phyloP scores from a whole-genome alignment of 2,329 filamentous ascomycete species.

The Alternaria triticina region DNA sequence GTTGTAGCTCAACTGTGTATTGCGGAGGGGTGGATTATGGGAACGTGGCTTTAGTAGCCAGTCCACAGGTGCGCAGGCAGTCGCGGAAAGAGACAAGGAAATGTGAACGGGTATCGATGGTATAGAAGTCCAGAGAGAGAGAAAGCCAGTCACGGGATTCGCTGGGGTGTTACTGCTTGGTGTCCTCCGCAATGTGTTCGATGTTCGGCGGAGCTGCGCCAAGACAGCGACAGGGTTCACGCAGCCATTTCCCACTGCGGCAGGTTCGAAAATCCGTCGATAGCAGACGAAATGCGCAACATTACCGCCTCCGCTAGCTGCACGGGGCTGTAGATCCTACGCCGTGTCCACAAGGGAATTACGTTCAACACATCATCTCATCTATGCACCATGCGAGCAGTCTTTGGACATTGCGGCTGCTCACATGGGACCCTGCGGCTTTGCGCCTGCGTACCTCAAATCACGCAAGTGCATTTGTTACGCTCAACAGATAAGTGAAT shows the following conservation, averaged over 20 bases:
- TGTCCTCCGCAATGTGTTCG: slow-evolving; percentile 31
- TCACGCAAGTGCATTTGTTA: background rate
- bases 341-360: background rate
- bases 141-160: background rate
- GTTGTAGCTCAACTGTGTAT: slow-evolving; percentile 36
- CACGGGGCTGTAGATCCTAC: background rate
- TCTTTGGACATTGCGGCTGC: background rate
- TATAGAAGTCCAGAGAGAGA: background rate
- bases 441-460: background rate
- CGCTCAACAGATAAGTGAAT: slow-evolving; percentile 13
- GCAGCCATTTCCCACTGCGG: slow-evolving; percentile 27
- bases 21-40: slow-evolving; percentile 36
- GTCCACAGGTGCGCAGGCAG: slow-evolving; percentile 32
- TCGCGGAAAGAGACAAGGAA: background rate
- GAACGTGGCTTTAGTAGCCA: slow-evolving; percentile 51
- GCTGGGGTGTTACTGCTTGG: slow-evolving; percentile 1
- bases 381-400: background rate
- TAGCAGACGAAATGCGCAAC: slow-evolving; percentile 30
- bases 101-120: background rate
- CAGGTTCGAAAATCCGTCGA: slow-evolving; percentile 24
- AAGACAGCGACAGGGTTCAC: slow-evolving; percentile 38
- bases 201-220: slow-evolving; percentile 31
- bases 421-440: background rate
- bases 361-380: background rate
- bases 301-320: slow-evolving; percentile 17